Evolutionary conservation across 2,329 filamentous ascomycete genomes (phyloP).

Genomic region (Pseudocercospora vitis): DNA sequence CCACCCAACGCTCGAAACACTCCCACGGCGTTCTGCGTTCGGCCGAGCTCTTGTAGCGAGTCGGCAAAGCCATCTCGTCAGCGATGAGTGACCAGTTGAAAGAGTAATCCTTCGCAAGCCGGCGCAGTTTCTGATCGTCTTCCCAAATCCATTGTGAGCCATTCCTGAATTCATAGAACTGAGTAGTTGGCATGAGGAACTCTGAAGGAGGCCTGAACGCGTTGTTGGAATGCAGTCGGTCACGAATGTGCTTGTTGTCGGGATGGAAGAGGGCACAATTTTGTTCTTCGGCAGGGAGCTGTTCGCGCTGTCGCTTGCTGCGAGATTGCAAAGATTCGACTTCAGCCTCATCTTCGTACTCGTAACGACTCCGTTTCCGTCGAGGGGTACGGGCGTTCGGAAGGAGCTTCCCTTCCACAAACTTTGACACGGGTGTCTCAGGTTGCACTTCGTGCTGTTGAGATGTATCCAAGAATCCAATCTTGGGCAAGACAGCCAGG

Average conservation of each 20-base stretch:
- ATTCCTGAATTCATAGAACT: constrained; percentile 82
- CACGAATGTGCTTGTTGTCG: constrained; percentile 84
- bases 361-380: constrained; percentile 77
- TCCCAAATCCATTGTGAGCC: constrained; percentile 88
- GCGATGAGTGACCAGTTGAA: constrained; percentile 98
- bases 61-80: constrained; percentile 71
- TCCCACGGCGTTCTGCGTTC: constrained; percentile 96
- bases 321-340: constrained; percentile 37
- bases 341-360: constrained; percentile 69
- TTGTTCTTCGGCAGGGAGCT: constrained; percentile 62
- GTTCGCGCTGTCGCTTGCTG: constrained; percentile 42
- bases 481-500: constrained; percentile 31
- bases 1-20: constrained; percentile 96
- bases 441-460: constrained; percentile 12
- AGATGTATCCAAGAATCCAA: constrained; percentile 21
- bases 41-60: constrained; percentile 76
- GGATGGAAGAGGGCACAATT: constrained; percentile 86
- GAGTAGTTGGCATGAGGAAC: constrained; percentile 82
- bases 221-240: constrained; percentile 85
- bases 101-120: constrained; percentile 83
- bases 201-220: constrained; percentile 92
- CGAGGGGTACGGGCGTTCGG: constrained; percentile 66
- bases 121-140: constrained; percentile 87
- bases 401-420: constrained; percentile 75
- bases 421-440: constrained; percentile 69